Evolutionary conservation across 164 flowering plant species (phyloP).

Genomic region (Taxillus chinensis): DNA sequence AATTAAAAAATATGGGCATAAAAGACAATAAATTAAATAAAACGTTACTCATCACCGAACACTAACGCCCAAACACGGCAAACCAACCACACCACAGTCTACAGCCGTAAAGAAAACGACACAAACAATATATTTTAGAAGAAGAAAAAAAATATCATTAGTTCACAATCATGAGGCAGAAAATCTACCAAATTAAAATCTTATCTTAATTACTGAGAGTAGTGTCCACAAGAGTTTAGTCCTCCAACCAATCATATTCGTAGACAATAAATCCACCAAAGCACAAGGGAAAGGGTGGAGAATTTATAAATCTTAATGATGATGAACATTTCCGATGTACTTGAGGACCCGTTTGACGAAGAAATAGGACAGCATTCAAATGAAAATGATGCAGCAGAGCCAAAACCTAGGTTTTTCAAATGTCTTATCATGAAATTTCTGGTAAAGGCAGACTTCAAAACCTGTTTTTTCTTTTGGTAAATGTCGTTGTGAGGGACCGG

Average conservation of each 20-base stretch:
- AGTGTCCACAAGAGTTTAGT: background rate
- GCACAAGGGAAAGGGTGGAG: background rate
- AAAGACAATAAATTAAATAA: too few relatives aligned
- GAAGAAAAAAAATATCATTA: too few relatives aligned
- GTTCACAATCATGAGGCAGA: too few relatives aligned
- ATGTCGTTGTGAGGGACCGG: background rate
- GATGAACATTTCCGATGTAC: background rate
- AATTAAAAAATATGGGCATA: too few relatives aligned
- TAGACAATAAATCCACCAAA: background rate
- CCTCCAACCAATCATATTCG: background rate
- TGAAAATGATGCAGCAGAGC: background rate
- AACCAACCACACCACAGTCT: too few relatives aligned
- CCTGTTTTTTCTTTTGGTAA: background rate
- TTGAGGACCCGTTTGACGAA: background rate
- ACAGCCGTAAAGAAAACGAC: too few relatives aligned
- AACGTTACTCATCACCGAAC: too few relatives aligned
- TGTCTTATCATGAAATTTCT: background rate
- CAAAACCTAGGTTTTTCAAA: background rate
- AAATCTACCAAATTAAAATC: too few relatives aligned
- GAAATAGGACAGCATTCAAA: background rate
- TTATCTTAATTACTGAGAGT: too few relatives aligned
- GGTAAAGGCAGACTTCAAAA: background rate
- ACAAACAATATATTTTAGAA: too few relatives aligned
- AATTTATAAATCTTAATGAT: background rate
- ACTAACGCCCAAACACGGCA: too few relatives aligned